These are phyloP conservation scores for Nigrograna mackinnonii DNA, from an alignment of 2,329 filamentous ascomycete species.

Conservation along the genomic window DNA sequence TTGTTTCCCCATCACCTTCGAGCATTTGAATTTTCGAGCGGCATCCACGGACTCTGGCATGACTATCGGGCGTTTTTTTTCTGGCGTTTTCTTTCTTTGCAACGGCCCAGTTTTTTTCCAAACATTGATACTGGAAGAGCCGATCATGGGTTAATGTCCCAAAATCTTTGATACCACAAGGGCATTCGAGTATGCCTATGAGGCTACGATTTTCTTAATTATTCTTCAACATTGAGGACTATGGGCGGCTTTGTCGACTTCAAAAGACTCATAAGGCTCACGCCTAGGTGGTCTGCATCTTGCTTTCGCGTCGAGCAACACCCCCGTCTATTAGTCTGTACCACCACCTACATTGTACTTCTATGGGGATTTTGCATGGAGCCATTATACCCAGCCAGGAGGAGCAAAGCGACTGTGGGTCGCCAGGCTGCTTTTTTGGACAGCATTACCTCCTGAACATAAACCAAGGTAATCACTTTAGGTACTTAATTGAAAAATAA, in stretches of 20 bases:
- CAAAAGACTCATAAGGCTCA: constrained; percentile 39
- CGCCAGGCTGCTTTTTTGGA: constrained; percentile 17
- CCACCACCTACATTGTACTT: constrained; percentile 46
- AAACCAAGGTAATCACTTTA: constrained; percentile 32
- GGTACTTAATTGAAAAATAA: constrained; percentile 41
- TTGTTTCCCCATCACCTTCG: constrained; percentile 9
- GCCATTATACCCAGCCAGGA: constrained; percentile 37
- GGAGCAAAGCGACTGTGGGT: constrained; percentile 8
- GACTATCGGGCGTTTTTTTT: constrained; percentile 15
- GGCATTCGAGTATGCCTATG: constrained; percentile 38
- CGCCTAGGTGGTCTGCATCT: constrained; percentile 35
- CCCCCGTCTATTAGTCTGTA: constrained; percentile 37
- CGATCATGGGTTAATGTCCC: constrained; percentile 30
- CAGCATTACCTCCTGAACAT: constrained; percentile 33
- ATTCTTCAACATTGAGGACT: constrained; percentile 28
- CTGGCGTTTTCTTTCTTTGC: constrained; percentile 9
- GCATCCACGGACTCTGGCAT: constrained; percentile 38
- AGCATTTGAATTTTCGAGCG: constrained; percentile 37
- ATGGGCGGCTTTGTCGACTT: constrained; percentile 29
- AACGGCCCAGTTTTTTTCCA: too few relatives aligned
- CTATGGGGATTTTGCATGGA: constrained; percentile 31
- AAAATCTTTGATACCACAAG: constrained; percentile 40
- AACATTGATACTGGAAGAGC: too few relatives aligned
- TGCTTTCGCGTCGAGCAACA: constrained; percentile 20
- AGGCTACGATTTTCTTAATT: constrained; percentile 43